A percentile compares a stretch with the other conserved stretches of the same genome.
These are phyloP conservation scores for Vitis hybrid DNA, from an alignment of 177 flowering plant genomes.

Conservation along the genomic window DNA sequence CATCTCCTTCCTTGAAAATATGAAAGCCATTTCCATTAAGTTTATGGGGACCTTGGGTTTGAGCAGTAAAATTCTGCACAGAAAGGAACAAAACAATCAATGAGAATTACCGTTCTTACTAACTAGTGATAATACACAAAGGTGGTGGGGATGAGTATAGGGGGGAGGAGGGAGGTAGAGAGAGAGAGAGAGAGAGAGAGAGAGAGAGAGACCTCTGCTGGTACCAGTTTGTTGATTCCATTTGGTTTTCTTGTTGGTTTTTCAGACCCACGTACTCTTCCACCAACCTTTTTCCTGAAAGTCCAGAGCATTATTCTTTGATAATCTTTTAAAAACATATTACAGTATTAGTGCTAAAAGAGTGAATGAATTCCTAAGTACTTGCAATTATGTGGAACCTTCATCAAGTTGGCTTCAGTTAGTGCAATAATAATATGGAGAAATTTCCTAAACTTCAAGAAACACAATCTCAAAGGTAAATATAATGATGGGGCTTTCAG, in stretches of 20 bases:
- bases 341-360: background rate
- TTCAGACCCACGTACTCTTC: conserved; percentile 51
- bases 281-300: conserved; percentile 51
- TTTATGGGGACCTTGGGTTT: conserved; percentile 23
- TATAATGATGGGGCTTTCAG: too few species aligned
- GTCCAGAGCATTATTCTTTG: background rate
- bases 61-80: conserved; percentile 36
- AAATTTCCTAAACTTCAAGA: too few species aligned
- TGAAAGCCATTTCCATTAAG: conserved; percentile 11
- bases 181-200: conserved; percentile 8
- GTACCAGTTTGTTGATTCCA: conserved; percentile 44
- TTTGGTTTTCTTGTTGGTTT: conserved; percentile 39
- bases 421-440: too few species aligned
- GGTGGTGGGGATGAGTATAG: too few species aligned
- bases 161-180: conserved; percentile 2
- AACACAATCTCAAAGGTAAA: background rate
- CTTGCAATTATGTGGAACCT: too few species aligned
- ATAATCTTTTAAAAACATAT: background rate
- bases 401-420: too few species aligned
- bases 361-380: too few species aligned
- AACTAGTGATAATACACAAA: background rate
- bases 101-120: background rate
- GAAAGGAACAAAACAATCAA: background rate
- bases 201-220: conserved; percentile 52
- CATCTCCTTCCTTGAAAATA: conserved; percentile 24